phyloP scores from a whole-genome alignment of 495 filamentous ascomycete species.

The Podospora appendiculata region DNA sequence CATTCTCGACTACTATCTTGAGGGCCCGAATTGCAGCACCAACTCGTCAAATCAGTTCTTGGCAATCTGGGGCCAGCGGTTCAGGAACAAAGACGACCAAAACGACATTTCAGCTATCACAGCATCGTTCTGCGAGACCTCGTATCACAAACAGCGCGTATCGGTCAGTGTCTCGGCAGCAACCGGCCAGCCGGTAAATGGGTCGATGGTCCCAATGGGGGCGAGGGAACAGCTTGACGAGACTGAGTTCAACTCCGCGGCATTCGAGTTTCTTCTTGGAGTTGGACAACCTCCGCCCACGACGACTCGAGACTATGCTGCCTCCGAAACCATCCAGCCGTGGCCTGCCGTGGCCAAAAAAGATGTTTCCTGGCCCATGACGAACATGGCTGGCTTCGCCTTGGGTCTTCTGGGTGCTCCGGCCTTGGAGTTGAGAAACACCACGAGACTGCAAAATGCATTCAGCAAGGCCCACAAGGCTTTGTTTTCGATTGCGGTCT shows the following conservation, averaged over 20 bases:
- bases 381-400: not conserved
- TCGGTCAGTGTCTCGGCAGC: not conserved
- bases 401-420: not conserved
- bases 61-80: constrained; percentile 12
- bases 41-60: constrained; percentile 21
- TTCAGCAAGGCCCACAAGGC: not conserved
- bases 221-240: constrained; percentile 9
- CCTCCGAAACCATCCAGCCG: not conserved
- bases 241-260: constrained; percentile 24
- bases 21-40: constrained; percentile 12
- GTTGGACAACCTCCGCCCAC: not conserved
- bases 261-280: constrained; percentile 25
- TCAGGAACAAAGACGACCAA: not conserved
- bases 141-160: not conserved
- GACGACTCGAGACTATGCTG: not conserved
- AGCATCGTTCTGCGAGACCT: not conserved
- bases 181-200: not conserved
- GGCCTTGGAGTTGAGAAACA: not conserved
- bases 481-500: not conserved
- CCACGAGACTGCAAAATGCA: not conserved
- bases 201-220: not conserved
- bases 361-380: not conserved
- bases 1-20: constrained; percentile 13
- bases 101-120: not conserved
- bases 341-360: not conserved